Base-by-base conservation (phyloP, 2,329 filamentous ascomycete species). In the Hypomyces perniciosus region DNA sequence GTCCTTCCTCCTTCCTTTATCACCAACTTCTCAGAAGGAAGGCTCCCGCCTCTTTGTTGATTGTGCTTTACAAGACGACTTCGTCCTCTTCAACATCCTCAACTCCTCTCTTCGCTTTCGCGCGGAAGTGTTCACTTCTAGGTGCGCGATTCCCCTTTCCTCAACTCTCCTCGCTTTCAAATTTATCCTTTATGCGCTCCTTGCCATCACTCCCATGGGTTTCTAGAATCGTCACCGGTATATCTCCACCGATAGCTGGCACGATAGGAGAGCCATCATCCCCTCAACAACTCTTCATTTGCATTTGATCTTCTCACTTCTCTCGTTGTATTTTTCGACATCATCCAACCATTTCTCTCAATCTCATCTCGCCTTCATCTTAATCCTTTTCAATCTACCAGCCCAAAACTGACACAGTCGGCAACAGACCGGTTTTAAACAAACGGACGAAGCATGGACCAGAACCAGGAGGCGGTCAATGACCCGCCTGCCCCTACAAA, bases 401-500 rank as follows among this genome's bases (percentile, higher is more conserved):
- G 20, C 20, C 20, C 20, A 20, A 20, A 20, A 20, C 20, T 20
- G 20, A 20, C 20, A 20, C 20, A 20, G 20, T 20, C 20, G 20
- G 20, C 3, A 20, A 20, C 20, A 20, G 20, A 20, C 20, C 20
- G 20, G 20, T 20, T 20, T 20, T 3, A 20, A 20, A 20, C 20
- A 20, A 20, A 20, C 20, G 20, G 20, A 20, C 20, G 49, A 54
- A 39, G 7, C 41, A 51, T 57, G 62, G 54, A 44, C 28, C 28
- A 54, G 45, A 13, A 33, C 10, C 26, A 26, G 29, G 13, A 30
- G 9, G 12, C 6, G 8, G 7, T 4, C 7, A 28, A 29, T 6
- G 41, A 51, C 12, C 20, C 30, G 48, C 40, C 45, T 34, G 54
- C 62, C 57, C 57, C 61, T 57, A 46, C 58, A 38, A 49, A 30